Percentiles rank a stretch among this genome's conserved stretches.
Evolutionary conservation across 768 basidiomycete species (phyloP).

Genomic region (Suillus plorans): DNA sequence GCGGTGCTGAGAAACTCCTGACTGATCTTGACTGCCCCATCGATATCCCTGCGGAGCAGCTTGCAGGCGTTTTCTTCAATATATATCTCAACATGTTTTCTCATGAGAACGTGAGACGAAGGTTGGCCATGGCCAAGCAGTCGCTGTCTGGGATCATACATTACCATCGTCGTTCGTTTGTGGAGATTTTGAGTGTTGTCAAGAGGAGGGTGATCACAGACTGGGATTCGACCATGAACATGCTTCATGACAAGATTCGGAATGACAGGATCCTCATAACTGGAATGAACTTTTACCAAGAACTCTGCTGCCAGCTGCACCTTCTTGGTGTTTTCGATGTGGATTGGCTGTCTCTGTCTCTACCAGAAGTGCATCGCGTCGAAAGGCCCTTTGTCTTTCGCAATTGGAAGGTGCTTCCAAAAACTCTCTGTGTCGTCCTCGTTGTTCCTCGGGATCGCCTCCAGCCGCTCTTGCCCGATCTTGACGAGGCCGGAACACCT

Average conservation of each 20-base stretch:
- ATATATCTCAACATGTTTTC: slow-evolving; percentile 32
- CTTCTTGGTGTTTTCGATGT: slow-evolving; percentile 38
- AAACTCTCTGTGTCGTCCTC: slow-evolving; percentile 31
- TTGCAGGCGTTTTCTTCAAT: slow-evolving; percentile 22
- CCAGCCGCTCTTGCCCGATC: slow-evolving; percentile 18
- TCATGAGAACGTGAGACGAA: slow-evolving; percentile 23
- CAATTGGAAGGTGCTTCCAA: slow-evolving; percentile 30
- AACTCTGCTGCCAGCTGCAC: slow-evolving; percentile 46
- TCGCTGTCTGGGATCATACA: slow-evolving; percentile 31
- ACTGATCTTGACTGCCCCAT: not conserved
- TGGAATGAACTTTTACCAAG: slow-evolving; percentile 40
- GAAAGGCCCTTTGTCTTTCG: slow-evolving; percentile 24
- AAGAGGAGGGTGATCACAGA: slow-evolving; percentile 35
- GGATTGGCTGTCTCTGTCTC: slow-evolving; percentile 19
- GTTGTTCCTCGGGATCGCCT: slow-evolving; percentile 31
- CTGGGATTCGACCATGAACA: slow-evolving; percentile 44
- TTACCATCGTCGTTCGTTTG: slow-evolving; percentile 52
- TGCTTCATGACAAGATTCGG: slow-evolving; percentile 22
- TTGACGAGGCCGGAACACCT: slow-evolving; percentile 21
- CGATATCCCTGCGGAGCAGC: slow-evolving; percentile 21
- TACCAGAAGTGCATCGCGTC: slow-evolving; percentile 8
- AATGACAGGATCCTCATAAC: slow-evolving; percentile 19
- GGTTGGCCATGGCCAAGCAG: slow-evolving; percentile 7
- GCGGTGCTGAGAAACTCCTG: not conserved
- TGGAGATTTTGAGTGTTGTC: slow-evolving; percentile 40